Base-by-base conservation (phyloP, 1,284 basidiomycete species). In the Boletus sp. region DNA sequence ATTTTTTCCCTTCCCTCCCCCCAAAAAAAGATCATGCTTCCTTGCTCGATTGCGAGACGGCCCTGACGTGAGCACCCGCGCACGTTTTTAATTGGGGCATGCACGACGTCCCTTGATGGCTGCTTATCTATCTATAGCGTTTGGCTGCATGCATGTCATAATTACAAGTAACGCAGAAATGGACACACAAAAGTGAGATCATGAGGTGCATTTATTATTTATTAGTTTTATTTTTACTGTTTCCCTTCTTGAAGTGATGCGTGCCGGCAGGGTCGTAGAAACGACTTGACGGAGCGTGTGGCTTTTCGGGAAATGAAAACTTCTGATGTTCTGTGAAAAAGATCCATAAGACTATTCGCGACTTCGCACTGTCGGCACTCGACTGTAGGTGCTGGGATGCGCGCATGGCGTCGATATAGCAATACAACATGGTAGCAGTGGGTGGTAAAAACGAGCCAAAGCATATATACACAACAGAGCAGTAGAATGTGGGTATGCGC, bases 341-440 rank as follows among this genome's bases (percentile, higher is more conserved):
- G 41, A 3, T 17, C 23, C 9, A 26, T 25, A 20, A 10, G 41
- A 29, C 20, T 9, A 17, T 41, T 43, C 26, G 29, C 46, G 30
- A 37, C 33, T 37, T 48, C 34, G 32, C 32, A 34, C 32, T 9
- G 32, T 17, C 19, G 19, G 36, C 20, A 25, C 23, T 29, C 9
- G 19, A 16, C 7, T 6, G 34, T n/a, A n/a, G 23, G 35, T 43
- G 46, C 45, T 20, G 25, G 14, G 40, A 46, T 34, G 40, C 33
- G 27, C n/a, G n/a, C n/a, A n/a, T n/a, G n/a, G n/a, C n/a, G n/a
- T n/a, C n/a, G n/a, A n/a, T n/a, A n/a, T n/a, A 34, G 17, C 8
- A 9, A 46, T 64, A 62, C 63, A 66, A 49, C 50, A 53, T 49
- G 44, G 46, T 62, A 58, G 48, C 42, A 46, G 39, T 46, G 52